Conservation (phyloP, 805 yeast species). For the Candida manassasensis region DNA sequence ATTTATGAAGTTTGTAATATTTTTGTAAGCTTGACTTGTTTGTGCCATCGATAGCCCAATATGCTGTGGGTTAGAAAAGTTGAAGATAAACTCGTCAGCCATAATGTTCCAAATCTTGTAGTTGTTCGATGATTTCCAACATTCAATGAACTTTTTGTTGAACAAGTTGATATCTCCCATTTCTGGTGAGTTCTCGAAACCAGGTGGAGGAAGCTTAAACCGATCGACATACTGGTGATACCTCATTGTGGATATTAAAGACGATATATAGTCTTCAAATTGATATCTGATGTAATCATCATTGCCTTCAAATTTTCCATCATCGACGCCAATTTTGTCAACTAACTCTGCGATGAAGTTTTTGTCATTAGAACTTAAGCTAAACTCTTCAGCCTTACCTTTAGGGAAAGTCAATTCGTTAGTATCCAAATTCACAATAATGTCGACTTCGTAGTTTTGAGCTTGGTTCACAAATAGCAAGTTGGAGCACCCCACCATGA, state of each 20-base stretch:
- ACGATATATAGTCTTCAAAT: slow-evolving; percentile 85
- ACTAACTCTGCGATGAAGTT: slow-evolving; percentile 65
- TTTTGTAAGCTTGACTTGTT: slow-evolving; percentile 6
- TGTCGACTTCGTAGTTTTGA: slow-evolving; percentile 56
- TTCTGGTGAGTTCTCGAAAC: slow-evolving; percentile 20
- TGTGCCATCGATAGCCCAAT: slow-evolving; percentile 14
- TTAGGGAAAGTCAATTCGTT: slow-evolving; percentile 42
- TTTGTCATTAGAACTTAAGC: slow-evolving; percentile 49
- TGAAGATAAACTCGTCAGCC: slow-evolving; percentile 42
- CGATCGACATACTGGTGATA: slow-evolving; percentile 52
- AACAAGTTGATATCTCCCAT: slow-evolving; percentile 17
- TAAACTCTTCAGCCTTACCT: slow-evolving; percentile 27
- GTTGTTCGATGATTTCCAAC: slow-evolving; percentile 33
- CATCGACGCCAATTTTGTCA: slow-evolving; percentile 39
- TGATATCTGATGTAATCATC: slow-evolving; percentile 86
- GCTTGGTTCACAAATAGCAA: slow-evolving; percentile 65
- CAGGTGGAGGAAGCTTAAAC: slow-evolving; percentile 38
- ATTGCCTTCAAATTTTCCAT: slow-evolving; percentile 32
- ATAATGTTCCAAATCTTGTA: slow-evolving; percentile 36
- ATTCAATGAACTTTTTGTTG: slow-evolving; percentile 24
- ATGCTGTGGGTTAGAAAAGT: slow-evolving; percentile 39
- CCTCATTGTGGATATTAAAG: slow-evolving; percentile 68
- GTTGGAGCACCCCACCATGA: slow-evolving; percentile 83
- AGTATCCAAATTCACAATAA: slow-evolving; percentile 69
- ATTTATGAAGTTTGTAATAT: slow-evolving; percentile 22